Percentiles rank a stretch among this genome's conserved stretches.
phyloP scores from a whole-genome alignment of 768 basidiomycete species.

The Kwoniella mangroviensis region DNA sequence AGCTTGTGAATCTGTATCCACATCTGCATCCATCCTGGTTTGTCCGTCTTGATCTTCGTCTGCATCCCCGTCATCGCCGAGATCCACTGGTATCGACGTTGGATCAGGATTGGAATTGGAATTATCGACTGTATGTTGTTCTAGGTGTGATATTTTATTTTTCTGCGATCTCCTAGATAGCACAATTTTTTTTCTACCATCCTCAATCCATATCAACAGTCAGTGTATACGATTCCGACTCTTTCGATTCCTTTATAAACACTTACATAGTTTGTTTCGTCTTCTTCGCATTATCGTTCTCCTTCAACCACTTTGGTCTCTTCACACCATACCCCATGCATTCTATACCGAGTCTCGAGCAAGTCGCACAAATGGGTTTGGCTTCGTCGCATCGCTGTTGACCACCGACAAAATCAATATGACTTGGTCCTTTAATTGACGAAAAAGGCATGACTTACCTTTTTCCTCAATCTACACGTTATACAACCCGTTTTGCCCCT shows the following conservation, averaged over 20 bases:
- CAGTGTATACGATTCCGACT: too few species aligned
- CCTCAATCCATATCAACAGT: background rate
- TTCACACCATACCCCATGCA: constrained; percentile 39
- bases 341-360: constrained; percentile 34
- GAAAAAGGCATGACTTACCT: constrained; percentile 18
- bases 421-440: too few species aligned
- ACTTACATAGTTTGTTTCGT: constrained; percentile 47
- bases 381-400: constrained; percentile 34
- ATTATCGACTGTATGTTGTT: constrained; percentile 1
- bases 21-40: background rate
- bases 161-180: constrained; percentile 8
- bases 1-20: background rate
- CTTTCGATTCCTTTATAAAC: too few species aligned
- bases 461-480: constrained; percentile 59
- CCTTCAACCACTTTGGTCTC: constrained; percentile 53
- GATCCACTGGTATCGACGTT: too few species aligned
- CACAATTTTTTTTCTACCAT: constrained; percentile 17
- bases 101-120: background rate
- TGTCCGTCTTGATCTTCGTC: background rate
- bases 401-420: background rate
- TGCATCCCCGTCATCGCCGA: background rate
- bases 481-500: constrained; percentile 53
- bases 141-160: background rate
- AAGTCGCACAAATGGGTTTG: constrained; percentile 34
- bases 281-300: constrained; percentile 54